These are phyloP conservation scores for Funneliformis mosseae DNA, from an alignment of 192 early-diverging fungal genomes.

Conservation along the genomic window DNA sequence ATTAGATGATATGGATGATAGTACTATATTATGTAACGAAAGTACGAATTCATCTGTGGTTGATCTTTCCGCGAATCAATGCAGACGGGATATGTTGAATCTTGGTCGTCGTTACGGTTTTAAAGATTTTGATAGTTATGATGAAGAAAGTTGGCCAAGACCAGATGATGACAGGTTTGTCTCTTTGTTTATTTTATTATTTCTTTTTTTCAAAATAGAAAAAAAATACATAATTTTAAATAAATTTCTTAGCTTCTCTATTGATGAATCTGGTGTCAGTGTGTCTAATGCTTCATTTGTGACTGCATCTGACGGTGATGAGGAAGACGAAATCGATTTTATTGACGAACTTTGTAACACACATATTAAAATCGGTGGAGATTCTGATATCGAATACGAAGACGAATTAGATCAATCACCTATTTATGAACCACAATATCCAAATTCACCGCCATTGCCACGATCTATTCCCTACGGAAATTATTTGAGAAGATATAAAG, in stretches of 20 bases:
- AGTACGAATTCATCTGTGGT: slow-evolving; percentile 39
- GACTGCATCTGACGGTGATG: slow-evolving; percentile 10
- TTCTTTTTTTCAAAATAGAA: neutral
- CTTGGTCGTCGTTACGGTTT: slow-evolving; percentile 28
- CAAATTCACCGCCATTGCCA: slow-evolving; percentile 32
- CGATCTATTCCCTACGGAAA: slow-evolving; percentile 62
- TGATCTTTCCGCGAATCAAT: neutral
- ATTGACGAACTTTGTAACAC: neutral
- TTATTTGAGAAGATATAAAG: slow-evolving; percentile 54
- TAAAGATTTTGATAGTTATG: slow-evolving; percentile 25
- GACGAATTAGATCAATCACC: neutral
- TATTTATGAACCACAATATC: neutral
- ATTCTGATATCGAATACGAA: slow-evolving; percentile 11
- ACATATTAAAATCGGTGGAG: slow-evolving; percentile 7
- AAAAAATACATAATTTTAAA: neutral
- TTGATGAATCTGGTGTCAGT: slow-evolving; percentile 24
- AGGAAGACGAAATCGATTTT: neutral
- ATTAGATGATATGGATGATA: slow-evolving; percentile 23
- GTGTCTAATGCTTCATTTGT: slow-evolving; percentile 24
- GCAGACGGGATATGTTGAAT: slow-evolving; percentile 16
- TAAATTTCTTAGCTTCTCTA: neutral
- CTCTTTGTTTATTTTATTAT: neutral
- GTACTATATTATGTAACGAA: slow-evolving; percentile 35
- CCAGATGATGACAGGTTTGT: slow-evolving; percentile 40
- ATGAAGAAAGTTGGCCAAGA: slow-evolving; percentile 25